Evolutionary conservation across 768 basidiomycete species (phyloP), one percentile per base, ranked within the genome.

Genomic region (Auriscalpium vulgare): DNA sequence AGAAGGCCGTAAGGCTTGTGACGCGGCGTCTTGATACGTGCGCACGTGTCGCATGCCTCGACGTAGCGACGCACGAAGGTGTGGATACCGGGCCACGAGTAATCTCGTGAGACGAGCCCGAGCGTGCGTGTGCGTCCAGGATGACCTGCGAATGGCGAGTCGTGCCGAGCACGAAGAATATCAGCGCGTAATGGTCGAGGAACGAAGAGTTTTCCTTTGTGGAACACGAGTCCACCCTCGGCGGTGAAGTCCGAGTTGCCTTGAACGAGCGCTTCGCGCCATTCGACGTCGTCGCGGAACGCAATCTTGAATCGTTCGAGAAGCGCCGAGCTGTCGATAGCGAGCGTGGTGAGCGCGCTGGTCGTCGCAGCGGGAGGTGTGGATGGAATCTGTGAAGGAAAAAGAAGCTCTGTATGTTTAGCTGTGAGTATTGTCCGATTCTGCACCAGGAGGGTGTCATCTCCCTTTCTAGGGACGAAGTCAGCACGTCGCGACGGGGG

Each of bases 121-220:
- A n/a, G n/a, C n/a, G n/a, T n/a, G n/a, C n/a, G n/a, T n/a, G n/a
- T n/a, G n/a, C n/a, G n/a, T n/a, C n/a, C n/a, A n/a, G n/a, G n/a
- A n/a, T n/a, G n/a, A n/a, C n/a, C n/a, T n/a, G n/a, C n/a, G n/a
- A n/a, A n/a, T n/a, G n/a, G n/a, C n/a, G n/a, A n/a, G n/a, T n/a
- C n/a, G n/a, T n/a, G n/a, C n/a, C n/a, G n/a, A n/a, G n/a, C n/a
- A n/a, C n/a, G n/a, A n/a, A n/a, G n/a, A n/a, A n/a, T n/a, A n/a
- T n/a, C n/a, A n/a, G n/a, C n/a, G n/a, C n/a, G n/a, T n/a, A n/a
- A 62, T 46, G 70, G 48, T 37, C 55, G 23, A 6, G 74, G 75
- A 16, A 77, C 67, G 50, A 62, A 72, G 14, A 72, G 56, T 17
- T 50, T 55, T 29, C 62, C 63, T 16, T 70, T 55, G 47, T 62